Percentiles rank a stretch among this genome's conserved stretches.
These are phyloP conservation scores for Paramecium pentaurelia DNA, from an alignment of 73 alveolate species.

Conservation along the genomic window DNA sequence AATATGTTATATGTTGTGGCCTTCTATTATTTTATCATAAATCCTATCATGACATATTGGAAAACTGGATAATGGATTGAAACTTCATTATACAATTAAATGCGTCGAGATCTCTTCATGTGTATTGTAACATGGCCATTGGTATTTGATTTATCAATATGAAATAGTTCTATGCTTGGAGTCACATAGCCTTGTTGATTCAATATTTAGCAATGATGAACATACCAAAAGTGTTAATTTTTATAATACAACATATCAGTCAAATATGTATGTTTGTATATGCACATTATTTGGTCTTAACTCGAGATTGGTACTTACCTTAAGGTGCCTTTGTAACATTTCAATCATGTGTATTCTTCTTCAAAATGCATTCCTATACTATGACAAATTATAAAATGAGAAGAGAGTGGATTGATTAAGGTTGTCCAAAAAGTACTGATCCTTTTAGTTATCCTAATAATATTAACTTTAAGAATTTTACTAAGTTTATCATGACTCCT, in stretches of 20 bases:
- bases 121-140: conserved; percentile 59
- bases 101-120: conserved; percentile 43
- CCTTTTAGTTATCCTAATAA: conserved; percentile 61
- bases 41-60: conserved; percentile 40
- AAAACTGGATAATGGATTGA: conserved; percentile 49
- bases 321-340: conserved; percentile 48
- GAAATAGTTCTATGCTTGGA: conserved; percentile 53
- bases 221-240: neutral
- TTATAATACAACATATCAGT: conserved; percentile 19
- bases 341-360: conserved; percentile 44
- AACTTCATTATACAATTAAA: conserved; percentile 1
- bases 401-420: conserved; percentile 48
- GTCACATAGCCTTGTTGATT: conserved; percentile 50
- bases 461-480: conserved; percentile 61
- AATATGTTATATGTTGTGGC: conserved; percentile 38
- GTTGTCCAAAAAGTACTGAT: conserved; percentile 22
- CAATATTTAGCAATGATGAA: neutral
- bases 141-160: neutral
- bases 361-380: conserved; percentile 67
- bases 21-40: conserved; percentile 36
- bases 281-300: conserved; percentile 50
- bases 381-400: conserved; percentile 53
- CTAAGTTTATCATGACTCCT: conserved; percentile 65
- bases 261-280: conserved; percentile 46
- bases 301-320: conserved; percentile 59